Evolutionary conservation across 106 monocot genomes (phyloP), one percentile per base, ranked within the genome.

Genomic region (Alisma plantagoaquatica): DNA sequence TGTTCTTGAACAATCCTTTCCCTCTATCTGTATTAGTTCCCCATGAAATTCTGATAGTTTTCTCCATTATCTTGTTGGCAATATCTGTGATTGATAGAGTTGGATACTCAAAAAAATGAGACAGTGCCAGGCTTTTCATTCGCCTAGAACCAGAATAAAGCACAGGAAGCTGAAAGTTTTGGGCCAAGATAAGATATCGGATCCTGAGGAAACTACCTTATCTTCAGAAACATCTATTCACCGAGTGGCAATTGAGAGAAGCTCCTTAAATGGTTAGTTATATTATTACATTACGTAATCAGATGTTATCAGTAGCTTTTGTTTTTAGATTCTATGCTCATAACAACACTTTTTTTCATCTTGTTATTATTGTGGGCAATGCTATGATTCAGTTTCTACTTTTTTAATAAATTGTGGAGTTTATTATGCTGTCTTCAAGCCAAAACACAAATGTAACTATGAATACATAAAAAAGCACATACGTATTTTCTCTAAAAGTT

Each of bases 71-170:
- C n/a, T n/a, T n/a, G n/a, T n/a, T 16, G 16, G 46, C 4, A 50
- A 44, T 2, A 58, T 71, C 62, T 64, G 75, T 61, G 60, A 64
- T 44, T 49, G 64, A 46, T 68, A 38, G 58, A n/a, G 56, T 52
- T 78, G 54, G 49, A 56, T 60, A 33, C 33, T 68, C 54, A 46
- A 59, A 35, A 79, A 62, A 41, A 26, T 72, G 17, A 69, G 56
- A 30, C 16, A 48, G 23, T 41, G 17, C 19, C 70, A 63, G 45
- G 16, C 35, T 29, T 29, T 59, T 29, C 4, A 20, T 49, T 49
- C 24, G 43, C 47, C 61, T 69, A 45, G 64, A 56, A n/a, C n/a
- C n/a, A 52, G 67, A 58, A 75, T 43, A 35, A 53, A 42, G 20
- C 8, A 31, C 18, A 56, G 16, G 43, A 70, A 49, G 57, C 17